These are phyloP conservation scores for Neurospora africana DNA, from an alignment of 495 filamentous ascomycete genomes.

Conservation along the genomic window DNA sequence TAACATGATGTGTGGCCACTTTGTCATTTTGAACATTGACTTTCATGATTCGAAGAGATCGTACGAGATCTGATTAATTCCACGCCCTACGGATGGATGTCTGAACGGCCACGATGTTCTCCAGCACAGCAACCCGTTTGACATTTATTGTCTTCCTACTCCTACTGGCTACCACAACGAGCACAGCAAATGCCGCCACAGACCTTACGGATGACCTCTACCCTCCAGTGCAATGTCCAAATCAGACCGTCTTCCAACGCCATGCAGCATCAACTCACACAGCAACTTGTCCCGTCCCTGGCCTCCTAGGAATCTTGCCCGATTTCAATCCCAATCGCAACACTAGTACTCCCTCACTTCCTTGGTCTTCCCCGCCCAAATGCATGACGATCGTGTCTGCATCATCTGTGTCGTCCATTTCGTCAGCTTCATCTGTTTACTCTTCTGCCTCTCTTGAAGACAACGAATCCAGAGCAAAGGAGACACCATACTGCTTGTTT, in stretches of 20 bases:
- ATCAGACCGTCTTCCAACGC: not conserved
- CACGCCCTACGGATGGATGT: not conserved
- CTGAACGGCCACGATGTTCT: no score
- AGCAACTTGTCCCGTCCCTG: not conserved
- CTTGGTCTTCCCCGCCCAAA: conserved; percentile 10
- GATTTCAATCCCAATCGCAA: not conserved
- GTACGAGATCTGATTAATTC: not conserved
- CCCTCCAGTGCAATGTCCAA: not conserved
- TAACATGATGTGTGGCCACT: not conserved
- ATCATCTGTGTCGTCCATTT: no score
- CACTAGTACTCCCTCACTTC: not conserved
- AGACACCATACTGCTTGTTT: conserved; percentile 24
- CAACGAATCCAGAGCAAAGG: not conserved
- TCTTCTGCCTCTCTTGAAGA: not conserved
- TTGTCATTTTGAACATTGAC: not conserved
- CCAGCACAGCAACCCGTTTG: not conserved
- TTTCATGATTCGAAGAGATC: not conserved
- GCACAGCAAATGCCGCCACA: not conserved
- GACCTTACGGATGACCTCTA: not conserved
- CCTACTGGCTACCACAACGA: not conserved
- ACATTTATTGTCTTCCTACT: not conserved
- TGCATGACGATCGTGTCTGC: not conserved
- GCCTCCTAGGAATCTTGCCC: not conserved
- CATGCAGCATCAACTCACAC: not conserved
- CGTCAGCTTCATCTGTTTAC: no score